Evolutionary conservation across 2,329 filamentous ascomycete genomes (phyloP), one percentile per base, ranked within the genome.

Genomic region (Aureobasidium leucospermi): DNA sequence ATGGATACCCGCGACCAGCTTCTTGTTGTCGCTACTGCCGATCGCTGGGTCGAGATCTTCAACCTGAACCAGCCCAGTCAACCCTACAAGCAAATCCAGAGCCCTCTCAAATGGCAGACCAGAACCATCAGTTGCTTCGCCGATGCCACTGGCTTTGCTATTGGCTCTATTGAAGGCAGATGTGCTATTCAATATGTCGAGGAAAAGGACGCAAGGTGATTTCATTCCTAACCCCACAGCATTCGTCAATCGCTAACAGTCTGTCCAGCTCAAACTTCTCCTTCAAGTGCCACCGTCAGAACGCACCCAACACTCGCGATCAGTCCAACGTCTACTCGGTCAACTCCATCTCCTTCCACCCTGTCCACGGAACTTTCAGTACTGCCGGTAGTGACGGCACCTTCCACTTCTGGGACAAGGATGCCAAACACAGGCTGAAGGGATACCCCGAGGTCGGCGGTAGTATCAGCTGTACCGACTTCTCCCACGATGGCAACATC

Each of bases 161-260:
- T 99, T 53, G 94, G 94, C 58, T 96, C 90, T 71, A 96, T 99
- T 68, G 94, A 99, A 73, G 94, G 94, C 32, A 88, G 94, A 59
- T 99, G 94, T 73, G 94, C 94, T 1, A 99, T 99, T 64, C 94
- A 99, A 72, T 97, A 99, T 68, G 90, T 96, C 38, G 93, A 99
- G 69, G 94, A 99, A 45, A 96, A 96, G 75, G 91, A 99, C 71
- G 78, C 88, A 3, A 83, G 76, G 86, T 75, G 70, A 60, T 66
- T 45, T 43, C 13, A 15, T 23, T 23, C 13, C 2, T 31, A 8
- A 59, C 42, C 19, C 29, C 16, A 7, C 28, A 13, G 48, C 19
- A 9, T 29, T 15, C 38, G 28, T 10, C 38, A 41, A 29, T 39
- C 6, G 41, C 55, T 56, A 13, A 61, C 49, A 28, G 8, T 9